Percentiles rank a stretch among this genome's conserved stretches.
These are phyloP conservation scores for Phytophthora quininea DNA, from an alignment of 352 stramenopile genomes.

Conservation along the genomic window DNA sequence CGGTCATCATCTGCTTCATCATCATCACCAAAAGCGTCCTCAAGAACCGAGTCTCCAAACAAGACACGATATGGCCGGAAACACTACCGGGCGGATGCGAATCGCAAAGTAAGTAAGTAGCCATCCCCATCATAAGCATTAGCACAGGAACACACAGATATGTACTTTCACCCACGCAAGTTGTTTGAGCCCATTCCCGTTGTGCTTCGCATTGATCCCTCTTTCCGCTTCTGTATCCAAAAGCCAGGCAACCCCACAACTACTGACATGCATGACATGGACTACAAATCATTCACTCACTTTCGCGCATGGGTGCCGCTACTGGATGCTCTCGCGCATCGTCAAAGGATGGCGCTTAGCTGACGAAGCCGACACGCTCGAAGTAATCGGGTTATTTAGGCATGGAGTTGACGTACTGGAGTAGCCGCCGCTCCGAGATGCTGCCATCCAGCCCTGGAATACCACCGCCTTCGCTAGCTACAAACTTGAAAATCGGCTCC, in stretches of 20 bases:
- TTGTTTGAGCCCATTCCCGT: conserved; percentile 22
- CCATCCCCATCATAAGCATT: conserved; percentile 2
- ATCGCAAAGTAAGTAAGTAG: conserved; percentile 47
- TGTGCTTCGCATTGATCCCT: conserved; percentile 32
- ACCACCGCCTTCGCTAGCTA: conserved; percentile 81
- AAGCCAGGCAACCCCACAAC: conserved; percentile 23
- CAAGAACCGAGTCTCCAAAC: conserved; percentile 45
- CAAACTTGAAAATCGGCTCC: conserved; percentile 90
- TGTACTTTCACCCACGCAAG: conserved; percentile 14
- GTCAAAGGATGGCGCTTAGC: conserved; percentile 19
- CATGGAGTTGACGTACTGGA: conserved; percentile 84
- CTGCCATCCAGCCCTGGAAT: conserved; percentile 85
- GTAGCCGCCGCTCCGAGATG: conserved; percentile 76
- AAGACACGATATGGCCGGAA: conserved; percentile 75
- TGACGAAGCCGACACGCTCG: conserved; percentile 6
- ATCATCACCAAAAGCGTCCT: conserved; percentile 38
- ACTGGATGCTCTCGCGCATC: conserved; percentile 13
- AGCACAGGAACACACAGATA: conserved; percentile 11
- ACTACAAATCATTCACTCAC: conserved; percentile 78
- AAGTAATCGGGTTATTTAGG: conserved; percentile 43
- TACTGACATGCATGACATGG: conserved; percentile 59
- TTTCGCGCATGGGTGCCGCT: conserved; percentile 57
- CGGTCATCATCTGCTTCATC: conserved; percentile 34
- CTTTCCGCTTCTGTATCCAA: conserved; percentile 31
- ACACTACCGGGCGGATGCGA: conserved; percentile 75